Evolutionary conservation across 2,329 filamentous ascomycete species (phyloP).

Genomic region (Neurospora sp.): DNA sequence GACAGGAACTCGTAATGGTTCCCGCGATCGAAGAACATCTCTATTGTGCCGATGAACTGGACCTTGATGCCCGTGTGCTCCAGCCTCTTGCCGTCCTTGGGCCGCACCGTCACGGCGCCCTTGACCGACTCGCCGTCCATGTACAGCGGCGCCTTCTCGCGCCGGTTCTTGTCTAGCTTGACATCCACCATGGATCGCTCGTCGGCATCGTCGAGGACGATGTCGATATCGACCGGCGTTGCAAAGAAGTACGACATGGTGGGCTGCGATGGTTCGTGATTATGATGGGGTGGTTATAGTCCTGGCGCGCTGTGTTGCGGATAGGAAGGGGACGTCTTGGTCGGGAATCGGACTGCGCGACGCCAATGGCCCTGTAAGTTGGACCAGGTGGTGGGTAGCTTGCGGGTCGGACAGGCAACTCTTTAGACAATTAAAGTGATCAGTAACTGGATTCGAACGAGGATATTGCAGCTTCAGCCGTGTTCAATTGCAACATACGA

Average conservation of each 20-base stretch:
- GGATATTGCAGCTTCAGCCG: background rate
- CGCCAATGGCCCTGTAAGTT: background rate
- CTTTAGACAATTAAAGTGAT: background rate
- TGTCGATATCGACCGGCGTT: slow-evolving; percentile 96
- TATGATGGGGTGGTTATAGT: background rate
- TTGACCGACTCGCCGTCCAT: slow-evolving; percentile 98
- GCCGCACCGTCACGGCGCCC: slow-evolving; percentile 85
- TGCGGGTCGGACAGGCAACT: background rate
- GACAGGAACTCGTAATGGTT: slow-evolving; percentile 99
- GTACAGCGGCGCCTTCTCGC: slow-evolving; percentile 93
- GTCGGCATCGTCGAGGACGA: slow-evolving; percentile 91
- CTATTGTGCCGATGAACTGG: slow-evolving; percentile 98
- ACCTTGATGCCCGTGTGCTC: slow-evolving; percentile 99
- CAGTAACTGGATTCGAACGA: background rate
- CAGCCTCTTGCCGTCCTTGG: slow-evolving; percentile 94
- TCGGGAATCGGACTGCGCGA: background rate
- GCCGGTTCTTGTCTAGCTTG: slow-evolving; percentile 95
- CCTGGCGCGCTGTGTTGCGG: background rate
- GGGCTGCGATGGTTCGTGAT: background rate
- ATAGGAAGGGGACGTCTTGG: background rate
- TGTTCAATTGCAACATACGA: background rate
- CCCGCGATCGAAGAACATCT: slow-evolving; percentile 99
- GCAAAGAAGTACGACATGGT: slow-evolving; percentile 92
- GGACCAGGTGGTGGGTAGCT: background rate
- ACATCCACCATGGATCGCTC: slow-evolving; percentile 92